Percentiles rank a stretch among this genome's conserved stretches.
Conservation (phyloP, 2,329 filamentous ascomycete genomes). For the Chrysoporthe cubensis region DNA sequence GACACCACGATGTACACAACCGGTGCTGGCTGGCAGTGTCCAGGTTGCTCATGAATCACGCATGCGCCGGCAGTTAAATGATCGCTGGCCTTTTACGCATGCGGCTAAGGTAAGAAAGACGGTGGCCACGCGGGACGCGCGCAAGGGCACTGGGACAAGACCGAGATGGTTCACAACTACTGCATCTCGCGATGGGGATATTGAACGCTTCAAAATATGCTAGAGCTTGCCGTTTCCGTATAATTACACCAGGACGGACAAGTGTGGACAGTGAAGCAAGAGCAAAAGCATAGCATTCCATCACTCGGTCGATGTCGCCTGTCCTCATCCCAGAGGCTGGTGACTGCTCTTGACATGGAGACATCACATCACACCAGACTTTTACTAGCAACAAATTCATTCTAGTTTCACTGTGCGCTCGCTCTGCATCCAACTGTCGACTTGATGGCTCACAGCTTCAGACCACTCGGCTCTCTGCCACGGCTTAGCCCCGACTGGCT, state of each 20-base stretch:
- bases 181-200: neutral
- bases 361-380: conserved; percentile 34
- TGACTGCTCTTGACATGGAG: conserved; percentile 39
- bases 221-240: conserved; percentile 66
- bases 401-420: neutral
- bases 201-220: conserved; percentile 60
- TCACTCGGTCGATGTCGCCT: conserved; percentile 39
- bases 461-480: conserved; percentile 22
- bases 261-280: conserved; percentile 74
- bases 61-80: neutral
- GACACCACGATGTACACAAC: conserved; percentile 5
- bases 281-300: conserved; percentile 48
- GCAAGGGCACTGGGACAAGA: neutral
- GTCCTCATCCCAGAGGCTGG: conserved; percentile 36
- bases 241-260: conserved; percentile 57
- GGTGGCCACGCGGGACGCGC: too few species aligned
- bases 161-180: neutral
- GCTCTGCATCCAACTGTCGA: conserved; percentile 28
- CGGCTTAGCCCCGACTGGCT: conserved; percentile 21
- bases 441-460: conserved; percentile 11
- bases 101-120: neutral
- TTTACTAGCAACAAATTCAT: neutral
- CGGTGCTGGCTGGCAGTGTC: neutral
- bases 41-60: neutral
- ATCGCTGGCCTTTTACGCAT: conserved; percentile 1